Conservation (phyloP, 2,329 filamentous ascomycete species). For the Pseudocercospora eumusae region DNA sequence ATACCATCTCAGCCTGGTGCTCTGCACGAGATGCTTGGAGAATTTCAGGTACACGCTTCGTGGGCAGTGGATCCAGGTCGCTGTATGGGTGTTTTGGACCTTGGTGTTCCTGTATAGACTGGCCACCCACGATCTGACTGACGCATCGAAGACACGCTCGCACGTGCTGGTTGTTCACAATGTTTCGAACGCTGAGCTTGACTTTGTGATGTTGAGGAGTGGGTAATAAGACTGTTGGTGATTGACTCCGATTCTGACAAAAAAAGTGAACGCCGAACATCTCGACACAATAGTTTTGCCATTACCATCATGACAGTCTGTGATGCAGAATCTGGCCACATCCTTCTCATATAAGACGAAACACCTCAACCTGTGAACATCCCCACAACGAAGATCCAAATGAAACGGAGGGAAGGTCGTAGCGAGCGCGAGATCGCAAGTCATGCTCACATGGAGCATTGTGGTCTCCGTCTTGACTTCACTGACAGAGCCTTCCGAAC, state of each 20-base stretch:
- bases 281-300: neutral
- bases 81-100: no score
- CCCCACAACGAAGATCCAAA: neutral
- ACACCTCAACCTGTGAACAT: neutral
- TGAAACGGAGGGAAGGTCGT: neutral
- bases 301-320: neutral
- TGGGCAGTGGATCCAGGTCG: neutral
- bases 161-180: neutral
- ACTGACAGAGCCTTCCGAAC: constrained; percentile 38
- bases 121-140: neutral
- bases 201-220: neutral
- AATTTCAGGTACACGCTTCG: neutral
- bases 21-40: neutral
- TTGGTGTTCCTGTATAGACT: neutral
- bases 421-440: neutral
- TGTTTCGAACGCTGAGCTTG: neutral
- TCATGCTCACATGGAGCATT: neutral
- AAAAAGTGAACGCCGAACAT: neutral
- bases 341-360: neutral
- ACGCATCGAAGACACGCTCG: neutral
- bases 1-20: neutral
- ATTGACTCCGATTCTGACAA: neutral
- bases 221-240: neutral
- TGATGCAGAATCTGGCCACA: neutral
- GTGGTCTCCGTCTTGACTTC: neutral